phyloP scores from a whole-genome alignment of 176 grass and related monocot species.

The Cymbopogon citratus region DNA sequence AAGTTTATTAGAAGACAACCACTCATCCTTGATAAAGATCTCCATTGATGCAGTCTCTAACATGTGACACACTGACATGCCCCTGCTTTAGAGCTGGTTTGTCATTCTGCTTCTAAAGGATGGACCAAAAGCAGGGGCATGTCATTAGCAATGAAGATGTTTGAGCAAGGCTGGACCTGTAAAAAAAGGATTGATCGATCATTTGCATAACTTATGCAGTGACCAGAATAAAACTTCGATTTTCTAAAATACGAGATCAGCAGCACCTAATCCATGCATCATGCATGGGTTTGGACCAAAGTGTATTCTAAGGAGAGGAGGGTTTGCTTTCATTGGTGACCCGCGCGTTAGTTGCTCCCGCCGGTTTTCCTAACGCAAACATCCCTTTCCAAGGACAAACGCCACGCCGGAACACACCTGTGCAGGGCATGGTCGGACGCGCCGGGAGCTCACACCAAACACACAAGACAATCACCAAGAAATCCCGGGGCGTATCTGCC shows the following conservation, averaged over 20 bases:
- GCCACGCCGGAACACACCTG: not conserved
- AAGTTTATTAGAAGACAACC: no score
- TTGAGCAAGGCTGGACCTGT: no score
- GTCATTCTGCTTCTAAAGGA: no score
- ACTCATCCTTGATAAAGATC: no score
- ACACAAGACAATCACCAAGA: not conserved
- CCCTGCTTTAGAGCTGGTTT: no score
- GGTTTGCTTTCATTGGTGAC: not conserved
- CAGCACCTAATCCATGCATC: slow-evolving; percentile 3
- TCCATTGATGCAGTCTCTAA: no score
- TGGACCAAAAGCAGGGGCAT: no score
- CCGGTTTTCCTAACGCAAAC: not conserved
- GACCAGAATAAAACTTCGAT: not conserved
- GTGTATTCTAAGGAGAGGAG: not conserved
- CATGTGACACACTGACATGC: no score
- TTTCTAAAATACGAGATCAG: not conserved
- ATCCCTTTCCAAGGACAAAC: slow-evolving; percentile 11
- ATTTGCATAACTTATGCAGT: not conserved
- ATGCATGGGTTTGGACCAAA: not conserved
- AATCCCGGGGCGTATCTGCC: not conserved
- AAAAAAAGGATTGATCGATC: not conserved
- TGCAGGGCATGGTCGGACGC: not conserved
- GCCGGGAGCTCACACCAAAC: not conserved
- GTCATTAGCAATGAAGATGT: no score
- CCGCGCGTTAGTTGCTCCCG: not conserved